Conservation (phyloP, 2,329 filamentous ascomycete genomes). For the Thermomyces lanuginosus region DNA sequence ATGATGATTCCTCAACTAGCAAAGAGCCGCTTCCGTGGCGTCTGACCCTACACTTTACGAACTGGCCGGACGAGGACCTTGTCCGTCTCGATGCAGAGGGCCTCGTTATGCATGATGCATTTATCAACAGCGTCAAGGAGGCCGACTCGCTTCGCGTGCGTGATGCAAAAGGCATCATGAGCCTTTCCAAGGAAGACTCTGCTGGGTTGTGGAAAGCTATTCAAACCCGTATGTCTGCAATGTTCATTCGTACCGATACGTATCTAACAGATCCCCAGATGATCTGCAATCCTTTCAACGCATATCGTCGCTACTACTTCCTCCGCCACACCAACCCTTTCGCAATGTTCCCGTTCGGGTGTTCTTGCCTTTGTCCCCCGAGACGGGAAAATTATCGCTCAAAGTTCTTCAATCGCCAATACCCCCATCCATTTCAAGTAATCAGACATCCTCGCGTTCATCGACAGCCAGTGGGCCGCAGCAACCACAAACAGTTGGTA, state of each 20-base stretch:
- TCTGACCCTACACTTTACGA: conserved; percentile 44
- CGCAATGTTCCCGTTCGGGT: conserved; percentile 75
- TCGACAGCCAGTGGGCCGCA: conserved; percentile 9
- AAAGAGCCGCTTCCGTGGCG: conserved; percentile 41
- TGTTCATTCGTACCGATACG: neutral
- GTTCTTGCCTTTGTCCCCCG: conserved; percentile 58
- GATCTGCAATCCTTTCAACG: conserved; percentile 56
- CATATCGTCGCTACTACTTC: conserved; percentile 61
- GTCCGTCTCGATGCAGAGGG: conserved; percentile 39
- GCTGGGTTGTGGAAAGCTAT: conserved; percentile 70
- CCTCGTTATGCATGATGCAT: conserved; percentile 46
- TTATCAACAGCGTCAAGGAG: conserved; percentile 56
- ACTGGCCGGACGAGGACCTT: conserved; percentile 42
- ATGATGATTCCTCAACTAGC: conserved; percentile 6
- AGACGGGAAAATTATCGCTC: conserved; percentile 32
- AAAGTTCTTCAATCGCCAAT: conserved; percentile 64
- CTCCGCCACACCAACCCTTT: conserved; percentile 50
- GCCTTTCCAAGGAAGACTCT: conserved; percentile 67
- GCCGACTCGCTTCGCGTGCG: conserved; percentile 80
- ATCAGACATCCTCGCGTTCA: neutral
- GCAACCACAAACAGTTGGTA: conserved; percentile 55
- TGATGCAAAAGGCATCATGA: conserved; percentile 80
- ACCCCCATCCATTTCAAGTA: conserved; percentile 30
- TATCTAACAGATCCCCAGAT: conserved; percentile 32
- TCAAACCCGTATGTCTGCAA: conserved; percentile 42